These are phyloP conservation scores for Astragalus membranaceus DNA, from an alignment of 306 rosid species.

Conservation along the genomic window DNA sequence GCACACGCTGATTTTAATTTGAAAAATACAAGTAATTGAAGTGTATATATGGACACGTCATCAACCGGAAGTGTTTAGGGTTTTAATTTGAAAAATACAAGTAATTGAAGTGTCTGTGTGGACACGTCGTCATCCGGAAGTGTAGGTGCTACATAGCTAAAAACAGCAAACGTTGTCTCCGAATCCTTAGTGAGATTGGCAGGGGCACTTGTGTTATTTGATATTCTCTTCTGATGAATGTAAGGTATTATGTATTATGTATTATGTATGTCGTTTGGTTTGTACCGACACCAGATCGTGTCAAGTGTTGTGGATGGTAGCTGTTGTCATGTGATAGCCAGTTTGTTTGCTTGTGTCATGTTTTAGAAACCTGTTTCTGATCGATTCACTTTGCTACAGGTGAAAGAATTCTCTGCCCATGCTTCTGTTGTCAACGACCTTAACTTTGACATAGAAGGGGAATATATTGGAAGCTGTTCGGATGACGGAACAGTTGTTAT, in stretches of 20 bases:
- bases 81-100: no score
- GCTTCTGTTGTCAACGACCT: conserved; percentile 85
- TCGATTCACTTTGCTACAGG: conserved; percentile 45
- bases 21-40: no score
- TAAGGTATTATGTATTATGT: neutral
- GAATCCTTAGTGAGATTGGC: neutral
- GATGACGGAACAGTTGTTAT: conserved; percentile 86
- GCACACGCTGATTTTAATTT: no score
- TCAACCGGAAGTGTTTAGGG: no score
- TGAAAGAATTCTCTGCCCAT: conserved; percentile 78
- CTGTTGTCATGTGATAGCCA: conserved; percentile 4
- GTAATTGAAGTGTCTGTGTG: no score
- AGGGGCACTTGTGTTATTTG: neutral
- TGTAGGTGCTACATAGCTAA: no score
- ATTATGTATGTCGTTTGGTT: neutral
- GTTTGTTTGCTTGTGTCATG: conserved; percentile 11
- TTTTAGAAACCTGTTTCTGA: conserved; percentile 19
- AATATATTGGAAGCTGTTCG: conserved; percentile 90
- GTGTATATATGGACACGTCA: no score
- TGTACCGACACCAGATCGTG: neutral
- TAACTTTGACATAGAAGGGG: conserved; percentile 87
- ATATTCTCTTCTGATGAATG: neutral
- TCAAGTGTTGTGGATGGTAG: neutral
- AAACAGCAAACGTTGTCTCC: neutral
- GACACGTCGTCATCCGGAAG: no score